Evolutionary conservation across 495 filamentous ascomycete genomes (phyloP).

Genomic region (Penicillium turbatum): DNA sequence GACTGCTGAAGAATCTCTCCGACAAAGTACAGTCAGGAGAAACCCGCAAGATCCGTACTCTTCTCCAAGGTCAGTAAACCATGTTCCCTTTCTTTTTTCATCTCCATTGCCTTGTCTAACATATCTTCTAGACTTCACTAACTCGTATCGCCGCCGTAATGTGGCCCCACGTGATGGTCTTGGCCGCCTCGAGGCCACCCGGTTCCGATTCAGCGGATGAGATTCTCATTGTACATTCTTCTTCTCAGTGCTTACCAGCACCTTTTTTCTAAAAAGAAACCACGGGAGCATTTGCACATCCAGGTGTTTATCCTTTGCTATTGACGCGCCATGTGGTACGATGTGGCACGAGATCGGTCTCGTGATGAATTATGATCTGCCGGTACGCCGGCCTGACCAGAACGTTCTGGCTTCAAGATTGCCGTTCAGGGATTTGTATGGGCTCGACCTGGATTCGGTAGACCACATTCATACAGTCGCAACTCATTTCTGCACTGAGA

Average conservation of each 20-base stretch:
- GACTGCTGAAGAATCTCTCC: slow-evolving; percentile 60
- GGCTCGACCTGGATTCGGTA: slow-evolving; percentile 4
- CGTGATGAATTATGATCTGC: slow-evolving; percentile 27
- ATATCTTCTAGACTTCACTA: slow-evolving; percentile 70
- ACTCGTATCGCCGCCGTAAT: slow-evolving; percentile 85
- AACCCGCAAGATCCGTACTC: slow-evolving; percentile 71
- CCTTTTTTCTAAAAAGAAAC: slow-evolving; percentile 6
- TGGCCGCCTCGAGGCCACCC: slow-evolving; percentile 74
- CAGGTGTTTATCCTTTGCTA: slow-evolving; percentile 19
- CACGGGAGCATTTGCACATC: slow-evolving; percentile 26
- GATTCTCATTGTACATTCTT: slow-evolving; percentile 21
- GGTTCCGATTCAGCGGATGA: slow-evolving; percentile 76
- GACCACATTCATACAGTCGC: slow-evolving; percentile 9
- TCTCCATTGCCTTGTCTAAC: slow-evolving; percentile 7
- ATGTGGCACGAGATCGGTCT: slow-evolving; percentile 23
- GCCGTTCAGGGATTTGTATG: neutral
- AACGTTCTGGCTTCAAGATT: slow-evolving; percentile 5
- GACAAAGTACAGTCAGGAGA: slow-evolving; percentile 67
- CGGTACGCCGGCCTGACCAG: slow-evolving; percentile 11
- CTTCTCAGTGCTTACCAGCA: slow-evolving; percentile 5
- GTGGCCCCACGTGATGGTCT: slow-evolving; percentile 90
- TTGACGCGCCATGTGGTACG: slow-evolving; percentile 20
- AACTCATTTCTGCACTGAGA: slow-evolving; percentile 8
- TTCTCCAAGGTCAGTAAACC: slow-evolving; percentile 62
- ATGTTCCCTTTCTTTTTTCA: neutral